Evolutionary conservation across 164 flowering plant species (phyloP).

Genomic region (Dillenia turbinata): DNA sequence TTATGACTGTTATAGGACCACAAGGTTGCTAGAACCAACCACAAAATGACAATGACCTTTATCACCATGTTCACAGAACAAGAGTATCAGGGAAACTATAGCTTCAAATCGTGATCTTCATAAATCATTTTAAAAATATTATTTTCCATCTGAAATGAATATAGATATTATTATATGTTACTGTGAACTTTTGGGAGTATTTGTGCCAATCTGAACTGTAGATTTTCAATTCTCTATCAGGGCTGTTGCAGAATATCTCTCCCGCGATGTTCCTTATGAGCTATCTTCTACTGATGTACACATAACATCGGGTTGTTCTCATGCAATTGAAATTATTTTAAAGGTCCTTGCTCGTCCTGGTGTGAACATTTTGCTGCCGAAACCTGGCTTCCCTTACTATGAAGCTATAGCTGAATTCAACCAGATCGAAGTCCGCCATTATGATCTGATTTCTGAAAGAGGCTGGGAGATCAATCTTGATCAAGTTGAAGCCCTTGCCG

Average conservation of each 20-base stretch:
- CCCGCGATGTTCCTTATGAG: constrained; percentile 73
- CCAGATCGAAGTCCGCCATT: constrained; percentile 56
- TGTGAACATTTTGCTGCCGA: constrained; percentile 83
- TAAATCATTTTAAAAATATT: too few relatives aligned
- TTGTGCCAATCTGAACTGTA: too few relatives aligned
- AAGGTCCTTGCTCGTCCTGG: constrained; percentile 70
- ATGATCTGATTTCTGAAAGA: constrained; percentile 68
- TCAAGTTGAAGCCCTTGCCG: constrained; percentile 71
- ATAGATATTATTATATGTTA: neutral
- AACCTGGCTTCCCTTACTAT: constrained; percentile 86
- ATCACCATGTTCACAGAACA: too few relatives aligned
- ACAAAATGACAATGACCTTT: too few relatives aligned
- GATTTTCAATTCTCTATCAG: constrained; percentile 25
- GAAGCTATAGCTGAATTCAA: constrained; percentile 64
- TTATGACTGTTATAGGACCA: too few relatives aligned
- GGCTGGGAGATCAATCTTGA: constrained; percentile 90
- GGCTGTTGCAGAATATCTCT: constrained; percentile 72
- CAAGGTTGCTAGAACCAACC: too few relatives aligned
- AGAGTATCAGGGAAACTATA: too few relatives aligned
- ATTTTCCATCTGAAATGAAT: neutral
- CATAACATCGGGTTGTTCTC: constrained; percentile 79
- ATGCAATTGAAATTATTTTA: constrained; percentile 70
- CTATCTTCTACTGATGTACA: constrained; percentile 67
- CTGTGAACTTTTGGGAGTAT: too few relatives aligned
- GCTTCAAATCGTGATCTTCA: too few relatives aligned